These are phyloP conservation scores for Lecanicillium sp. DNA, from an alignment of 2,329 filamentous ascomycete species.

Conservation along the genomic window DNA sequence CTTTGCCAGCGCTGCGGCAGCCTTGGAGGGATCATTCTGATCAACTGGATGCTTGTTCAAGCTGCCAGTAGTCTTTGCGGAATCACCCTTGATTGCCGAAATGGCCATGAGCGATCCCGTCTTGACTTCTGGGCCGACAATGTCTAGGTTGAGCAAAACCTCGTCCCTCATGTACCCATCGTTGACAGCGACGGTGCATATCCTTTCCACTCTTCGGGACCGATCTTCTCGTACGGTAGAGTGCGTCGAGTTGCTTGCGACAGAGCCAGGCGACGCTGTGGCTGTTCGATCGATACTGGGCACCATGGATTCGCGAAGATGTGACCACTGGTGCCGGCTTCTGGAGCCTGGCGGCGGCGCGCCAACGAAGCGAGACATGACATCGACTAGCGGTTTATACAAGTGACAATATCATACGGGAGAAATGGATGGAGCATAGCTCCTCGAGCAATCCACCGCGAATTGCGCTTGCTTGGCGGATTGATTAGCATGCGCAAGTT, in stretches of 20 bases:
- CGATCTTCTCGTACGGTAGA: slow-evolving; percentile 34
- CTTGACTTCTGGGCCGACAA: slow-evolving; percentile 55
- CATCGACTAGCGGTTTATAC: slow-evolving; percentile 12
- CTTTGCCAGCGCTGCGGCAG: slow-evolving; percentile 11
- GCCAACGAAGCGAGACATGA: slow-evolving; percentile 34
- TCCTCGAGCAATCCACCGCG: background rate
- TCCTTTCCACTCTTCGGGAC: slow-evolving; percentile 31
- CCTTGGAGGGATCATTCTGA: slow-evolving; percentile 16
- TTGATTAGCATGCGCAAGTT: slow-evolving; percentile 4
- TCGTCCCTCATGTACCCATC: slow-evolving; percentile 72
- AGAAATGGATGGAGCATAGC: slow-evolving; percentile 9
- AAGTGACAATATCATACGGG: slow-evolving; percentile 7
- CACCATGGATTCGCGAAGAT: slow-evolving; percentile 44
- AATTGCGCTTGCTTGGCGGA: too few species aligned
- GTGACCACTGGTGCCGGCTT: slow-evolving; percentile 41
- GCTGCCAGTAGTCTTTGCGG: slow-evolving; percentile 25
- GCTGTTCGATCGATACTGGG: slow-evolving; percentile 35
- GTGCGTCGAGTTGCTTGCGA: slow-evolving; percentile 40
- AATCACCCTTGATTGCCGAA: slow-evolving; percentile 47
- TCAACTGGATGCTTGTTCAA: slow-evolving; percentile 24
- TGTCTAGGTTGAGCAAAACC: slow-evolving; percentile 67
- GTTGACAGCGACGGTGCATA: slow-evolving; percentile 52
- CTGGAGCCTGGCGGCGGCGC: slow-evolving; percentile 32
- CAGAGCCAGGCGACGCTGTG: slow-evolving; percentile 33
- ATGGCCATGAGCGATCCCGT: slow-evolving; percentile 68